phyloP scores from a whole-genome alignment of 495 filamentous ascomycete genomes.

The Aspergillus heteromorphus region DNA sequence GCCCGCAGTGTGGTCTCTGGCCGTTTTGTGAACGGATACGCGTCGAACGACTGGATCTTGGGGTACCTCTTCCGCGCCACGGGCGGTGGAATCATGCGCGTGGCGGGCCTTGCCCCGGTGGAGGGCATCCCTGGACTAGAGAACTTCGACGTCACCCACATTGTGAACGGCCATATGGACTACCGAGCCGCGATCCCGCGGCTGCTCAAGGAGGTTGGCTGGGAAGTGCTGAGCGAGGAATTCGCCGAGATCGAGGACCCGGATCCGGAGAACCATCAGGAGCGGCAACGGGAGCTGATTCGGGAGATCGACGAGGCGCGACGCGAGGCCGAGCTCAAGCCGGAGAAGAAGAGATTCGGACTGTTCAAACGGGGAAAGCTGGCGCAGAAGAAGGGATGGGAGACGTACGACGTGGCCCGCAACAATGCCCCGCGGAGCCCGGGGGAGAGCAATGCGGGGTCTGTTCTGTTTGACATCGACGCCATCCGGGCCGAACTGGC shows the following conservation, averaged over 20 bases:
- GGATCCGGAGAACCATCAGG: constrained; percentile 85
- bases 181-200: constrained; percentile 89
- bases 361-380: constrained; percentile 74
- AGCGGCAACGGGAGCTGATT: constrained; percentile 88
- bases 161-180: constrained; percentile 93
- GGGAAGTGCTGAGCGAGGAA: constrained; percentile 85
- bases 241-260: constrained; percentile 97
- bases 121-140: constrained; percentile 75
- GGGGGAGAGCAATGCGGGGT: constrained; percentile 28
- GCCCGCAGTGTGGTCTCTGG: constrained; percentile 79
- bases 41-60: constrained; percentile 94
- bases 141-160: constrained; percentile 80
- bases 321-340: constrained; percentile 71
- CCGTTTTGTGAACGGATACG: constrained; percentile 91
- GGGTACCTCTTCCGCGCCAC: constrained; percentile 97
- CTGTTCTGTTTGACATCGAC: constrained; percentile 90
- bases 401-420: constrained; percentile 71
- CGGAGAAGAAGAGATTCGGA: constrained; percentile 66
- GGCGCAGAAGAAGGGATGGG: constrained; percentile 84
- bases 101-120: constrained; percentile 83
- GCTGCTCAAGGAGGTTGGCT: constrained; percentile 78
- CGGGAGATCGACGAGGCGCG: constrained; percentile 94
- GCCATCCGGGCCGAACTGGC: constrained; percentile 85
- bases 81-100: constrained; percentile 81
- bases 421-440: constrained; percentile 21